These are phyloP conservation scores for Trichoderma harzianum DNA, from an alignment of 2,329 filamentous ascomycete genomes.

Conservation along the genomic window DNA sequence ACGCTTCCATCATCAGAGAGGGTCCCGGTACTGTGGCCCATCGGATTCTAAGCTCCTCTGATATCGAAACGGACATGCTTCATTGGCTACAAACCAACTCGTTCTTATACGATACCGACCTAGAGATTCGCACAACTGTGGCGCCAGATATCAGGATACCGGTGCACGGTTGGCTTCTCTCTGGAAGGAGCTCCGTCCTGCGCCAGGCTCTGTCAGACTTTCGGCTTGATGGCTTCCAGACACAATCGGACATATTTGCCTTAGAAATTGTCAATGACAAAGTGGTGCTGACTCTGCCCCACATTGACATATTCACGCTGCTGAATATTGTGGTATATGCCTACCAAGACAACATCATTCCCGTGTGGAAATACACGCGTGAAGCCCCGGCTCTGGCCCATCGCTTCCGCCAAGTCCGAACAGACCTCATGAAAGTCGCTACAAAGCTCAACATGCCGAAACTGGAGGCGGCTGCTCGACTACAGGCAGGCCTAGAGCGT, in stretches of 20 bases:
- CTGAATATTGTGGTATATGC: slow-evolving; percentile 76
- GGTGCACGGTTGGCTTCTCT: slow-evolving; percentile 76
- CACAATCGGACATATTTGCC: slow-evolving; percentile 29
- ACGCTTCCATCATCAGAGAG: slow-evolving; percentile 35
- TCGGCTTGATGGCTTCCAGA: slow-evolving; percentile 33
- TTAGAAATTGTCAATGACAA: slow-evolving; percentile 45
- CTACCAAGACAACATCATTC: slow-evolving; percentile 76
- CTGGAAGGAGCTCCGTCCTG: slow-evolving; percentile 68
- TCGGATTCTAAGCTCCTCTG: slow-evolving; percentile 57
- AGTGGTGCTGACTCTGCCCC: slow-evolving; percentile 60
- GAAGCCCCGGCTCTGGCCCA: slow-evolving; percentile 62
- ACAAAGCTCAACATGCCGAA: slow-evolving; percentile 65
- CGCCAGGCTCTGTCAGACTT: slow-evolving; percentile 59
- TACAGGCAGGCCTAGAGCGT: slow-evolving; percentile 64
- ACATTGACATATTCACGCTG: slow-evolving; percentile 72
- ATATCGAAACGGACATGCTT: slow-evolving; percentile 62
- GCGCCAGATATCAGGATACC: slow-evolving; percentile 70
- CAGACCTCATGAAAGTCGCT: slow-evolving; percentile 84
- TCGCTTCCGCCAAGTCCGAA: slow-evolving; percentile 74
- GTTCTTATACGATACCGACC: slow-evolving; percentile 42
- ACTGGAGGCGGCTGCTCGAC: slow-evolving; percentile 72
- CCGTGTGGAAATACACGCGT: slow-evolving; percentile 80
- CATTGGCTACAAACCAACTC: slow-evolving; percentile 45
- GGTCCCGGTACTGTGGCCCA: slow-evolving; percentile 50
- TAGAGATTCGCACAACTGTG: slow-evolving; percentile 53